Conservation (phyloP, 345 rosid species). For the Sonneratia caseolaris region DNA sequence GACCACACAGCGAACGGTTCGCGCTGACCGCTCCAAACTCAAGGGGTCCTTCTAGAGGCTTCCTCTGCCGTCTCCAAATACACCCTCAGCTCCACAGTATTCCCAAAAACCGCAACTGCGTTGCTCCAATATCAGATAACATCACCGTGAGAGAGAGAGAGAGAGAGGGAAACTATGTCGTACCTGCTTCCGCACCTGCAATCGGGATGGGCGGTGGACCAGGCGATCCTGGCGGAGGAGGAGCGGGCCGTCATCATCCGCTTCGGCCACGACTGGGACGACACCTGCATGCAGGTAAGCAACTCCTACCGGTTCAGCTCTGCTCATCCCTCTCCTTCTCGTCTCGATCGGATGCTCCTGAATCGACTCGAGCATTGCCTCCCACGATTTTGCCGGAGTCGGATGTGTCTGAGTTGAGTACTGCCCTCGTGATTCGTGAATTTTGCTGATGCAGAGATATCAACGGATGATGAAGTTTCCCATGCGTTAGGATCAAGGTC, state of each 20-base stretch:
- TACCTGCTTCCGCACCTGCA: slow-evolving; percentile 82
- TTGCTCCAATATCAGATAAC: background rate
- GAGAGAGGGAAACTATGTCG: slow-evolving; percentile 31
- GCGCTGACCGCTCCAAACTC: background rate
- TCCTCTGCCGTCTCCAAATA: background rate
- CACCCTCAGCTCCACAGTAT: background rate
- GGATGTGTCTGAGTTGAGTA: background rate
- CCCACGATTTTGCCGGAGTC: too few relatives aligned
- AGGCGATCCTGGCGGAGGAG: slow-evolving; percentile 87
- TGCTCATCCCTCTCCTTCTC: background rate
- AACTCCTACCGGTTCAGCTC: background rate
- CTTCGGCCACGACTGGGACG: slow-evolving; percentile 98
- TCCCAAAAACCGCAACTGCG: background rate
- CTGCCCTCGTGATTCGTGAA: background rate
- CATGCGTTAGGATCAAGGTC: background rate
- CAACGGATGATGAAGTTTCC: background rate
- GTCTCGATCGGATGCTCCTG: background rate
- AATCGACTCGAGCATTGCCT: background rate
- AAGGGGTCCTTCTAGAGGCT: background rate
- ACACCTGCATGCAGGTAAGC: slow-evolving; percentile 89
- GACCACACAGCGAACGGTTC: too few relatives aligned
- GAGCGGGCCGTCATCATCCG: slow-evolving; percentile 84
- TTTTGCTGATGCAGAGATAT: background rate
- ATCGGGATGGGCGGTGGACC: slow-evolving; percentile 96
- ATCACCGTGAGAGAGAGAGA: background rate